Evolutionary conservation across 192 early-diverging fungal species (phyloP), one percentile per base, ranked within the genome.

Genomic region (Podila epicladia): DNA sequence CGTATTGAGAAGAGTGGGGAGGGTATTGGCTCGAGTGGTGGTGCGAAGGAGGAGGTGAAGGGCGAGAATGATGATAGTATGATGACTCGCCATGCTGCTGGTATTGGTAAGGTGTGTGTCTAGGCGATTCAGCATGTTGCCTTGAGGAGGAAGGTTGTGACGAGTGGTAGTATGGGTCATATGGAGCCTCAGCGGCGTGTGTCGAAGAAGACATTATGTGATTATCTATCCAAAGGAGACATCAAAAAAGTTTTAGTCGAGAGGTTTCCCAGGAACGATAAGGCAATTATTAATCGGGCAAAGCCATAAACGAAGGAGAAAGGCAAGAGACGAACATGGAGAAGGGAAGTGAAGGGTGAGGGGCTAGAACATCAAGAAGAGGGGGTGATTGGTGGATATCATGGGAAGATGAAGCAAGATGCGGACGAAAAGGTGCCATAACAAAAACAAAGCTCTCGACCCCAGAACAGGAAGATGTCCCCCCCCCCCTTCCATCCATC

Each of bases 141-240:
- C 53, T n/a, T 24, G 53, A 26, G 24, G 53, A 55, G 17, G 53
- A 55, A 24, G 53, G 20, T 55, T 55, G 53, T 55, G 53, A n/a
- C 8, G 20, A 26, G 53, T 48, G 59, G 45, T 80, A 80, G 62
- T 69, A 70, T 4, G 61, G 62, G 64, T 69, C 67, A 62, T 68
- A 60, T 32, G 63, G 66, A 4, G 60, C 26, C 63, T 76, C 58
- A 9, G 53, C n/a, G 53, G 53, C 53, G 24, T 55, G 53, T 55
- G 53, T 55, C 6, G 53, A 24, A 9, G 53, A 26, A 24, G 53
- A 55, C 53, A 26, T 24, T 9, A 55, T 55, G 53, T 24, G 20
- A 55, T n/a, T 20, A 55, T n/a, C 53, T 55, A 55, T 55, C 6
- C 53, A 55, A 20, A 55, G n/a, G 24, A 55, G 53, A 20, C 9